Percentiles rank a stretch among this genome's conserved stretches.
Conservation (phyloP, 371 early-diverging fungal species). For the Entomophthora muscae region DNA sequence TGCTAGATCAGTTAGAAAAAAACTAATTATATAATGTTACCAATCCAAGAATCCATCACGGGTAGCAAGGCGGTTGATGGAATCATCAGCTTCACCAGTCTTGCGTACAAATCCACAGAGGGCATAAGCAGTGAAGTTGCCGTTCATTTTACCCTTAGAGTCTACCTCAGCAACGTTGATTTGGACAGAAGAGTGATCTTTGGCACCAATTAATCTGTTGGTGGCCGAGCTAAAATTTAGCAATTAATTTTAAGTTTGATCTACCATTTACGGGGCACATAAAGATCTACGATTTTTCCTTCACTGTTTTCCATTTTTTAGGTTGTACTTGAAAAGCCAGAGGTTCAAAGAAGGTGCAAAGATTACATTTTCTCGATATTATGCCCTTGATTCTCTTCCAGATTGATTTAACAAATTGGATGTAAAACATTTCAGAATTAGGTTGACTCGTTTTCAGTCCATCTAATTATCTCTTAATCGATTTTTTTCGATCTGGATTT, state of each 20-base stretch:
- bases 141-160: slow-evolving; percentile 61
- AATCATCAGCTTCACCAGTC: slow-evolving; percentile 87
- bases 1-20: not conserved
- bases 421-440: too few relatives aligned
- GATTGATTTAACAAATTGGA: too few relatives aligned
- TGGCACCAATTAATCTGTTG: slow-evolving; percentile 70
- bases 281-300: slow-evolving; percentile 69
- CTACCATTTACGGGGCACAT: slow-evolving; percentile 92
- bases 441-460: too few relatives aligned
- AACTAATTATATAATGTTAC: not conserved
- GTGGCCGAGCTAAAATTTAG: slow-evolving; percentile 53
- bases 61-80: slow-evolving; percentile 89
- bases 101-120: slow-evolving; percentile 85
- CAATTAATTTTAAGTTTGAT: not conserved
- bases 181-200: slow-evolving; percentile 98
- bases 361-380: too few relatives aligned
- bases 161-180: slow-evolving; percentile 94
- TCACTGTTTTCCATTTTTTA: slow-evolving; percentile 53
- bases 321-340: too few relatives aligned
- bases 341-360: too few relatives aligned
- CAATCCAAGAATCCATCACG: slow-evolving; percentile 39
- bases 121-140: slow-evolving; percentile 72
- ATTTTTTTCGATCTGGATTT: too few relatives aligned
- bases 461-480: too few relatives aligned
- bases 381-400: too few relatives aligned